Percentiles rank a stretch among this genome's conserved stretches.
These are phyloP conservation scores for Podospora australis DNA, from an alignment of 495 filamentous ascomycete genomes.

Conservation along the genomic window DNA sequence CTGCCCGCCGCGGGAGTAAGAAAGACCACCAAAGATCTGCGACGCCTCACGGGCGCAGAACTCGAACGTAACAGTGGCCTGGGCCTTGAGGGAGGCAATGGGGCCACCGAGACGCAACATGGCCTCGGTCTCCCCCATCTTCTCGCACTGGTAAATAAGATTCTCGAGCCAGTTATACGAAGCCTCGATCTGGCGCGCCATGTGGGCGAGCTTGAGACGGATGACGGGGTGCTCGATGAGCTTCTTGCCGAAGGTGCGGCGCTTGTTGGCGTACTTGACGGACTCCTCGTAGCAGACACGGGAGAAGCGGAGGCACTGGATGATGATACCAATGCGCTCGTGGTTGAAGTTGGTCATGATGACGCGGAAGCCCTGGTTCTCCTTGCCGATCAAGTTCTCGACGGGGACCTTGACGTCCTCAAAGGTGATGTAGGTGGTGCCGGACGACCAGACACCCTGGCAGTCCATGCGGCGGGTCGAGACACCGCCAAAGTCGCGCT, in stretches of 20 bases:
- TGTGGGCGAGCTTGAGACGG: slow-evolving; percentile 93
- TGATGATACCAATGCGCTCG: slow-evolving; percentile 96
- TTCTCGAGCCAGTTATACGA: slow-evolving; percentile 97
- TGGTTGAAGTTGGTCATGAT: slow-evolving; percentile 99
- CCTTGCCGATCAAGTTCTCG: slow-evolving; percentile 94
- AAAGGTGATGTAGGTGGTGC: slow-evolving; percentile 95
- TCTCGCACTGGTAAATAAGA: slow-evolving; percentile 82
- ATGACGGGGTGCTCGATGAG: slow-evolving; percentile 97
- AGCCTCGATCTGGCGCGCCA: slow-evolving; percentile 96
- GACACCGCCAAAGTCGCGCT: slow-evolving; percentile 69
- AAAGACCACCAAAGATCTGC: slow-evolving; percentile 95
- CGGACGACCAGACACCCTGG: slow-evolving; percentile 91
- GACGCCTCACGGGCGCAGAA: slow-evolving; percentile 94
- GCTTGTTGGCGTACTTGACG: slow-evolving; percentile 94
- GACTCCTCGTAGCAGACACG: slow-evolving; percentile 97
- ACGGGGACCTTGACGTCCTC: slow-evolving; percentile 98
- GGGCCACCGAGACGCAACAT: slow-evolving; percentile 94
- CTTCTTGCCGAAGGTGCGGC: slow-evolving; percentile 88
- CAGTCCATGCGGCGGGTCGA: slow-evolving; percentile 95
- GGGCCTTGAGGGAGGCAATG: slow-evolving; percentile 90
- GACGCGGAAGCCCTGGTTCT: slow-evolving; percentile 97
- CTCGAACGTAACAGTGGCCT: slow-evolving; percentile 87
- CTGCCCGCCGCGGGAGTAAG: slow-evolving; percentile 88
- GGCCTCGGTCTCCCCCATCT: slow-evolving; percentile 90
- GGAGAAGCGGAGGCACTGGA: slow-evolving; percentile 91